These are phyloP conservation scores for Protomyces macrosporus DNA, from an alignment of 1,139 yeast species.

Conservation along the genomic window DNA sequence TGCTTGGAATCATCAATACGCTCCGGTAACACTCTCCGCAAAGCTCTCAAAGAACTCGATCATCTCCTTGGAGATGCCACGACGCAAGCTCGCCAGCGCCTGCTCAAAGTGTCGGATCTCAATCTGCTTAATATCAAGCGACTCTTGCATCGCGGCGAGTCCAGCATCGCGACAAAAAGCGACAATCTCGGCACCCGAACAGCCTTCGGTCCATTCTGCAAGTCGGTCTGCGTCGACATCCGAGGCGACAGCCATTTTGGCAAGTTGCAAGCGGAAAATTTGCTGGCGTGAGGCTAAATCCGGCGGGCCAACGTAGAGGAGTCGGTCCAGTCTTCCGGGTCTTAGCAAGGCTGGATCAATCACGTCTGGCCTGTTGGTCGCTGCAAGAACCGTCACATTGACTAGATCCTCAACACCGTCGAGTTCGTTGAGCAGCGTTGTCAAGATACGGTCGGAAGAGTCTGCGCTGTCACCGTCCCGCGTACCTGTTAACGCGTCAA, in stretches of 20 bases:
- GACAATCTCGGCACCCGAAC: constrained; percentile 95
- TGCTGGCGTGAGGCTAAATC: constrained; percentile 96
- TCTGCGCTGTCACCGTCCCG: constrained; percentile 99
- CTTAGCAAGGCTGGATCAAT: constrained; percentile 96
- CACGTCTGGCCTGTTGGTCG: constrained; percentile 96
- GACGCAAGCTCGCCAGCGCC: constrained; percentile 62
- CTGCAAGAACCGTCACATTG: constrained; percentile 97
- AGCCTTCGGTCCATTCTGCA: constrained; percentile 71
- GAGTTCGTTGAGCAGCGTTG: constrained; percentile 91
- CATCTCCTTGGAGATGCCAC: constrained; percentile 82
- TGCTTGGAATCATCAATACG: not conserved
- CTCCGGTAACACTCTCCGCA: constrained; percentile 3
- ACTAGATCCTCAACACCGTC: constrained; percentile 99
- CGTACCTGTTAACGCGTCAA: constrained; percentile 98
- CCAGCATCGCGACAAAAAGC: constrained; percentile 94
- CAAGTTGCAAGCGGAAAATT: constrained; percentile 88
- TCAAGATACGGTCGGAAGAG: constrained; percentile 90
- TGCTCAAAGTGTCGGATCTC: constrained; percentile 59
- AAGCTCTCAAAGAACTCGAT: constrained; percentile 65
- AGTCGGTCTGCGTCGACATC: constrained; percentile 49
- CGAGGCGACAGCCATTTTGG: constrained; percentile 47
- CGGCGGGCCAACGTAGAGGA: constrained; percentile 92
- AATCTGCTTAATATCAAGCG: constrained; percentile 53
- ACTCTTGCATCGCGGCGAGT: constrained; percentile 79
- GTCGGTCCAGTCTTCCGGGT: constrained; percentile 97